Conservation (phyloP, 1,284 basidiomycete genomes). For the Exsudoporus floridanus region DNA sequence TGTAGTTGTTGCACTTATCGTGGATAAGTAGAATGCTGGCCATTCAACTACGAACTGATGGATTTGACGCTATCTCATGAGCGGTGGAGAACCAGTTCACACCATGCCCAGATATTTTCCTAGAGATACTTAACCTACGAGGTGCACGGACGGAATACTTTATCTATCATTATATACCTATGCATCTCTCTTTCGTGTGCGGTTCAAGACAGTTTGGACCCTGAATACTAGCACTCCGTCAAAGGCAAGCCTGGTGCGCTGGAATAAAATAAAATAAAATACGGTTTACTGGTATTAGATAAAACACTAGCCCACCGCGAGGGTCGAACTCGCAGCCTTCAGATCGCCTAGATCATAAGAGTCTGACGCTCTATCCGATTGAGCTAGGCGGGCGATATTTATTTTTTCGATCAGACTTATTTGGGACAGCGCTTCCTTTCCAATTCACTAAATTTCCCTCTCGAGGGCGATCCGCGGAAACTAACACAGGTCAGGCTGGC, state of each 20-base stretch:
- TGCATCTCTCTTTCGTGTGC: background rate
- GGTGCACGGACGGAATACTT: conserved; percentile 12
- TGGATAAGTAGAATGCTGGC: conserved; percentile 46
- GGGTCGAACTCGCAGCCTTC: conserved; percentile 92
- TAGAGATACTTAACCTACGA: conserved; percentile 7
- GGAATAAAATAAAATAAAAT: background rate
- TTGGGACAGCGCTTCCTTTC: background rate
- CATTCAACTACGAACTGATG: conserved; percentile 22
- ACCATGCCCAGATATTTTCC: conserved; percentile 4
- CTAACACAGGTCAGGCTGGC: background rate
- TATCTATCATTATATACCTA: conserved; percentile 31
- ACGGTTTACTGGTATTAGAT: background rate
- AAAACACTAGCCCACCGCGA: conserved; percentile 73
- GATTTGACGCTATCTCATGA: conserved; percentile 21
- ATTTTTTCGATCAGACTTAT: background rate
- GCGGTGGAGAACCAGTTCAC: background rate
- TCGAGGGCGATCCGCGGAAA: conserved; percentile 19
- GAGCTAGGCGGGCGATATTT: conserved; percentile 68
- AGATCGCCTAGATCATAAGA: conserved; percentile 52
- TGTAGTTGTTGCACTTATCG: conserved; percentile 68
- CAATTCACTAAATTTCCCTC: conserved; percentile 13
- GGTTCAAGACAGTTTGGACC: background rate
- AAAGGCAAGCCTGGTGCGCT: background rate
- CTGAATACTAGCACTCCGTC: too few relatives aligned
- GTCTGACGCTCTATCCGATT: conserved; percentile 88